phyloP scores from a whole-genome alignment of 371 early-diverging fungal species.

The Chytridium lagenaria region DNA sequence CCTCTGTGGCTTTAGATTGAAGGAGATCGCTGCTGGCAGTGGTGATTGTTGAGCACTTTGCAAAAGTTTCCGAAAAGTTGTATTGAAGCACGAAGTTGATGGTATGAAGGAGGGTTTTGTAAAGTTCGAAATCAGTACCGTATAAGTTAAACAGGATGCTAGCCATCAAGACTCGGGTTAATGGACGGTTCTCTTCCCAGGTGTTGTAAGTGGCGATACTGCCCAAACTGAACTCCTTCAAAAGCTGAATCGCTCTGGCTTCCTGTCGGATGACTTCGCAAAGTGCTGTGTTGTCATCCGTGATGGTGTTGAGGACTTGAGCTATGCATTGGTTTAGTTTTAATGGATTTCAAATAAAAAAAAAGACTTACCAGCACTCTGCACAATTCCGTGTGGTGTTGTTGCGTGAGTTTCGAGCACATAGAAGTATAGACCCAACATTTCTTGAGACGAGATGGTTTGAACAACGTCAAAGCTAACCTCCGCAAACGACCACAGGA shows the following conservation, averaged over 20 bases:
- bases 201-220: background rate
- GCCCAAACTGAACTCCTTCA: background rate
- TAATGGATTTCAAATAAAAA: background rate
- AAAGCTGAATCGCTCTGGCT: background rate
- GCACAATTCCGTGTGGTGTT: conserved; percentile 19
- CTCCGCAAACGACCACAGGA: conserved; percentile 41
- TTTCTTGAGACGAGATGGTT: conserved; percentile 21
- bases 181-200: conserved; percentile 37
- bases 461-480: conserved; percentile 34
- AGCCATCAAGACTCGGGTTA: conserved; percentile 50
- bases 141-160: conserved; percentile 44
- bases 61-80: background rate
- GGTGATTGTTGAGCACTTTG: background rate
- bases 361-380: conserved; percentile 30
- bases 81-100: background rate
- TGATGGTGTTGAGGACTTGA: conserved; percentile 83
- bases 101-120: background rate
- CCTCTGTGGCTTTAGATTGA: background rate
- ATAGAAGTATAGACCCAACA: conserved; percentile 36
- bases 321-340: conserved; percentile 47
- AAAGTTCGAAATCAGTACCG: background rate
- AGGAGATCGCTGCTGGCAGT: background rate
- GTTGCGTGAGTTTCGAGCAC: conserved; percentile 26
- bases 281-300: conserved; percentile 78
- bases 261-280: background rate